Base-by-base conservation (phyloP, 2,329 filamentous ascomycete genomes). In the Coniella vitis region DNA sequence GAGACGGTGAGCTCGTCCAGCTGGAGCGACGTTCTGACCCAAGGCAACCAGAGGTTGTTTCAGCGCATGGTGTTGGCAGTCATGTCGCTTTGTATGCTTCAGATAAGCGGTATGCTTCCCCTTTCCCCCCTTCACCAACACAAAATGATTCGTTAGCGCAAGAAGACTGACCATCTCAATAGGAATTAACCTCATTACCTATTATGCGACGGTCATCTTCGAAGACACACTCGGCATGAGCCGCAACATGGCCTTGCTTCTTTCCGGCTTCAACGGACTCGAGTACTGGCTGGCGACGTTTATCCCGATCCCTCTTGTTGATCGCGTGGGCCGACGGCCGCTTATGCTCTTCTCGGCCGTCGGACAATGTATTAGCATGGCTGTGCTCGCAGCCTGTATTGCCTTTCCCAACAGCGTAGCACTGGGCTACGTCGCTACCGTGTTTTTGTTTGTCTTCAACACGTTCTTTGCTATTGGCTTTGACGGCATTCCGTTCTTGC, bases 291-390 rank as follows among this genome's bases (percentile, higher is more conserved):
- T 77, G 62, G 65, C 76, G 1, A 83, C 83, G 3, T 78, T 82
- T 78, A 72, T 73, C 0, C 69, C 73, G 1, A 71, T 76, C 17
- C 81, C 81, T 61, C 70, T 84, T 21, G 79, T 85, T 34, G 82
- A 86, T 63, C 74, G 77, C 2, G 77, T 83, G 3, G 83, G 83
- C 14, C 19, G 60, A 7, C 60, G 60, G 41, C 60, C 44, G 12
- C 47, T 49, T 55, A 10, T 62, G 60, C 58, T 54, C 58, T 35
- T 60, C 60, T 42, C 40, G 58, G 36, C 59, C 54, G 19, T 53
- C 55, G 13, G 40, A 16, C 48, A 60, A 14, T 60, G 60, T 35
- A 61, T 61, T 58, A 43, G 60, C 12, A 46, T 49, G 39, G 59
- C 60, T 10, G 52, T 61, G 1, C 51, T 58, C 17, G 60, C 60